Base-by-base conservation (phyloP, 345 rosid species). In the Melastoma malabathricum region DNA sequence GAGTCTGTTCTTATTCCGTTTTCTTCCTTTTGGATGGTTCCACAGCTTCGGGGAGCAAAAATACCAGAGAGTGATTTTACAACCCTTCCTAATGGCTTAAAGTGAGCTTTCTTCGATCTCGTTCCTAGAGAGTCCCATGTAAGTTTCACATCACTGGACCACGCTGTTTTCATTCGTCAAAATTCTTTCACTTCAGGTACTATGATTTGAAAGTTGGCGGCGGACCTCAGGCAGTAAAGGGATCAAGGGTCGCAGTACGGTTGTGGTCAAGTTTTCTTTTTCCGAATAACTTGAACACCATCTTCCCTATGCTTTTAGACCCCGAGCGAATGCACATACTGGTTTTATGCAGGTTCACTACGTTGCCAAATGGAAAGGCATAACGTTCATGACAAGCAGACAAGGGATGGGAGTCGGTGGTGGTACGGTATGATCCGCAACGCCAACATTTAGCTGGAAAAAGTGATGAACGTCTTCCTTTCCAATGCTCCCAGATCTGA, bases 241-340 rank as follows among this genome's bases (percentile, higher is more conserved):
- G 96, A 70, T 90, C 96, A 54, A 73, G 94, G 78, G 94, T 90
- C 77, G 98, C 98, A 82, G 94, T 90, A 90, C 72, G 89, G 86
- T 84, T 78, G 88, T 82, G 77, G 66, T 62, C 64, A 72, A 61
- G 59, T 73, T 78, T 15, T 62, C 57, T 74, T 61, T 68, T 70
- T 59, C 44, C 18, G 18, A 14, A 59, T 27, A 39, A 19, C 4
- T 41, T 23, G 14, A 34, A 46, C 15, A 50, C 13, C 2, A 50
- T 20, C 15, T n/a, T 23, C 15, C 52, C n/a, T 27, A 10, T 50
- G 8, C 47, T 31, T 22, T 31, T 31, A 31, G 38, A 31, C 7
- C 38, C 38, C 38, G 7, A 31, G 38, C 15, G 38, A 14, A 14
- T 5, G 13, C 6, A 39, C 38, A 10, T 18, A 18, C 13, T 56